Evolutionary conservation across 1,284 basidiomycete species (phyloP).

Genomic region (Inonotus hispidus): DNA sequence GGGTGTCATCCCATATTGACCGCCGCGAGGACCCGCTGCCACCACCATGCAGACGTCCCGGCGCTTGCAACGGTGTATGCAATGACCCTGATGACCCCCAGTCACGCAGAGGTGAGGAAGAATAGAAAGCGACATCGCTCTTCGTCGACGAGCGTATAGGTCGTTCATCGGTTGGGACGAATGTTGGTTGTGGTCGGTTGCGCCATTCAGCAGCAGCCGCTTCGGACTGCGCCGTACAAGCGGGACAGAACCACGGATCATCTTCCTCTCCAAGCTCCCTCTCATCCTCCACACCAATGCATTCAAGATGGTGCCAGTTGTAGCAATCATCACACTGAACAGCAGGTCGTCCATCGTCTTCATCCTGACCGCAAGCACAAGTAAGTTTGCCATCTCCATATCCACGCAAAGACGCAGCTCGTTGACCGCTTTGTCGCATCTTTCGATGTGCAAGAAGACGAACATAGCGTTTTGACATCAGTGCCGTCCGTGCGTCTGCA

Average conservation of each 20-base stretch:
- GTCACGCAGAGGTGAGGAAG: slow-evolving; percentile 12
- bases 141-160: slow-evolving; percentile 3
- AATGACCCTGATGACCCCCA: slow-evolving; percentile 30
- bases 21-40: slow-evolving; percentile 20
- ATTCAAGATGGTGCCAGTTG: slow-evolving; percentile 72
- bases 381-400: slow-evolving; percentile 41
- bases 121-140: slow-evolving; percentile 15
- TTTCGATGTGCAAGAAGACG: slow-evolving; percentile 44
- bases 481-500: slow-evolving; percentile 64
- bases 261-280: slow-evolving; percentile 66
- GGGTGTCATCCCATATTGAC: slow-evolving; percentile 41
- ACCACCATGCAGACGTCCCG: neutral
- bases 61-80: slow-evolving; percentile 40
- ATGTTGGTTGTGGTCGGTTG: slow-evolving; percentile 15
- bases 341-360: slow-evolving; percentile 56
- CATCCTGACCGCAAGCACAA: slow-evolving; percentile 53
- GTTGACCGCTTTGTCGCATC: slow-evolving; percentile 25
- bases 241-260: slow-evolving; percentile 65
- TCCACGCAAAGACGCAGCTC: slow-evolving; percentile 20
- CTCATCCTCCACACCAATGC: slow-evolving; percentile 59
- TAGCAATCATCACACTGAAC: slow-evolving; percentile 75
- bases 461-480: slow-evolving; percentile 63
- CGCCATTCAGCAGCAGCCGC: neutral
- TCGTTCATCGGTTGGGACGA: slow-evolving; percentile 16
- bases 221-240: neutral